Base-by-base conservation (phyloP, 1,284 basidiomycete species). In the Cryptococcus amylolentus region DNA sequence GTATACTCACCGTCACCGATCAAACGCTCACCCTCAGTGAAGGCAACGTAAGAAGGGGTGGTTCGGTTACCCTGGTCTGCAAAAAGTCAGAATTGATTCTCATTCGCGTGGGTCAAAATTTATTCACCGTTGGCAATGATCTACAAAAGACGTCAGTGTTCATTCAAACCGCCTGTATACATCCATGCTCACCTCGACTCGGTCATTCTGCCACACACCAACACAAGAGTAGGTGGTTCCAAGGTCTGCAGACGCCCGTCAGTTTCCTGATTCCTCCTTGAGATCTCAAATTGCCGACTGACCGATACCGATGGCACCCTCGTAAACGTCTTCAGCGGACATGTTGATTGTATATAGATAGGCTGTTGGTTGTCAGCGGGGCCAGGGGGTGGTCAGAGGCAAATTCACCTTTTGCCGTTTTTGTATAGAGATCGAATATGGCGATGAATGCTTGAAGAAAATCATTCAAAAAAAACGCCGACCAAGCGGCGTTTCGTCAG, bases 31-130 rank as follows among this genome's bases (percentile, higher is more conserved):
- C 82, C 87, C 75, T 95, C 91, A 68, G 88, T 89, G 83, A 94
- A 94, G 47, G 89, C 88, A 77, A 94, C 91, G 77, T 92, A 93
- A 8, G 91, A 96, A 42, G 92, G 93, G 16, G 93, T 96, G 31
- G 92, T 96, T 60, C 92, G 88, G 83, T 96, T 96, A 77, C 93
- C 92, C 83, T 95, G 93, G 83, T 96, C 93, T 80, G 95, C 93
- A 81, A 90, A 74, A 18, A 31, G 49, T 51, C 47, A 51, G 43
- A 38, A 16, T 48, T 8, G 40, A 40, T 14, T 9, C 18, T 41
- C 26, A 7, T 35, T 18, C 16, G 12, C n/a, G 14, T n/a, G 2
- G 9, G 10, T 12, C n/a, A 35, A 38, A 49, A 45, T 37, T 35
- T 35, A 35, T 35, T 35, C 31, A 35, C 31, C 47, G 60, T 55